Percentiles rank a stretch among this genome's conserved stretches.
These are phyloP conservation scores for Sporobolomyces roseus DNA, from an alignment of 768 basidiomycete species.

Conservation along the genomic window DNA sequence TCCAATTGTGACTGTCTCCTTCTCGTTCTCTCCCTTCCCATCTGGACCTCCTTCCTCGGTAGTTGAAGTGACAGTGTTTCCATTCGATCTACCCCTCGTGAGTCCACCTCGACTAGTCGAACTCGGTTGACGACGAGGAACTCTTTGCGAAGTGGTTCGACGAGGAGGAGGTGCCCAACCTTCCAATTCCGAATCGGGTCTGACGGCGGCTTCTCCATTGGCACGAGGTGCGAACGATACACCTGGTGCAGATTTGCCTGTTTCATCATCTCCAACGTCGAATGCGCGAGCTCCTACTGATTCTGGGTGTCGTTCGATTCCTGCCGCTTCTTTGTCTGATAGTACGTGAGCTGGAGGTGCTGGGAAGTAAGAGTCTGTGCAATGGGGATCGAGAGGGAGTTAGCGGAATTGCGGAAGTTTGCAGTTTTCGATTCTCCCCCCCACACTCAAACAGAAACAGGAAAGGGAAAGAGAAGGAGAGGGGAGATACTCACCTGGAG, in stretches of 20 bases:
- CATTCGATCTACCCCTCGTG: conserved; percentile 1
- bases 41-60: neutral
- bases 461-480: neutral
- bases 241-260: conserved; percentile 29
- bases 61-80: neutral
- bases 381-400: neutral
- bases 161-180: conserved; percentile 33
- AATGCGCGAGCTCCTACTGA: conserved; percentile 25
- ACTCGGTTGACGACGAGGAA: conserved; percentile 11
- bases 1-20: conserved; percentile 10
- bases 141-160: conserved; percentile 32
- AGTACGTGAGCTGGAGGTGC: conserved; percentile 20
- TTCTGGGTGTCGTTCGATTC: conserved; percentile 19
- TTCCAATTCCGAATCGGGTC: conserved; percentile 28
- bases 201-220: neutral
- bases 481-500: conserved; percentile 13
- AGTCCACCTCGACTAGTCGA: neutral
- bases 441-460: too few species aligned
- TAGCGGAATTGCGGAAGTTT: neutral
- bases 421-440: too few species aligned
- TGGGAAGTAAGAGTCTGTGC: conserved; percentile 38
- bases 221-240: conserved; percentile 36
- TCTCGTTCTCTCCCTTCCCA: neutral
- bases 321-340: conserved; percentile 19
- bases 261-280: conserved; percentile 25